Conservation (phyloP, 305 asterid genomes). For the Solanum hybrid region DNA sequence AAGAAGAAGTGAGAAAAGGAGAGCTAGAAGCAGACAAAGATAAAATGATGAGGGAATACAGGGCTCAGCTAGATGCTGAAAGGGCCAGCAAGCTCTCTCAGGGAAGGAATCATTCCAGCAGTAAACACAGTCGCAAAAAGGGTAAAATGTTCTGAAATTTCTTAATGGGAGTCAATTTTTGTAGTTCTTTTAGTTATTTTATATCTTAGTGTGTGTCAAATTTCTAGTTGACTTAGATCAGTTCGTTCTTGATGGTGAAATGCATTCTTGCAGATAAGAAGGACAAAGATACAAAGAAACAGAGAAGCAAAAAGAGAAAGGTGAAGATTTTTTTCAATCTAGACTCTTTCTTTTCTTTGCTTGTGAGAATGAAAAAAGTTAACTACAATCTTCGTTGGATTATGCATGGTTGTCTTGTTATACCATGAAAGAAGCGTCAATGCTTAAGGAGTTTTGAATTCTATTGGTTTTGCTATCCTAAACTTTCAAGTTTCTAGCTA, state of each 20-base stretch:
- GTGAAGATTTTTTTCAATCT: conserved; percentile 24
- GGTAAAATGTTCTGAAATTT: conserved; percentile 32
- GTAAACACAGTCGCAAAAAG: conserved; percentile 53
- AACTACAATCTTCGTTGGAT: background rate
- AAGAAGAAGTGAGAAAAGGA: conserved; percentile 91
- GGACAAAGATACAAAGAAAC: conserved; percentile 74
- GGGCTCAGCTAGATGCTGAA: conserved; percentile 98
- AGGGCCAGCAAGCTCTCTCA: conserved; percentile 74
- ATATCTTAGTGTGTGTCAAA: background rate
- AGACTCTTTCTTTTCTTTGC: background rate
- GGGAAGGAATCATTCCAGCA: conserved; percentile 78
- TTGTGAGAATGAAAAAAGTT: background rate
- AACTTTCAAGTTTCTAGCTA: background rate
- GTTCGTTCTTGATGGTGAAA: conserved; percentile 1
- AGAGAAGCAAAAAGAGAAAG: conserved; percentile 82
- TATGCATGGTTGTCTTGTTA: background rate
- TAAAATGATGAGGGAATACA: conserved; percentile 86
- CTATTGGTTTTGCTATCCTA: background rate
- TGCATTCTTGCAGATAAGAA: conserved; percentile 51
- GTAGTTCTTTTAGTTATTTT: background rate
- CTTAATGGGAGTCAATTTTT: background rate
- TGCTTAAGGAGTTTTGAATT: background rate
- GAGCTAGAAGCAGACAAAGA: conserved; percentile 98
- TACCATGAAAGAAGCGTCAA: background rate
- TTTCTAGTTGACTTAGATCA: background rate